phyloP scores from a whole-genome alignment of 2,329 filamentous ascomycete genomes.

The Arthrobotrys megalospora region DNA sequence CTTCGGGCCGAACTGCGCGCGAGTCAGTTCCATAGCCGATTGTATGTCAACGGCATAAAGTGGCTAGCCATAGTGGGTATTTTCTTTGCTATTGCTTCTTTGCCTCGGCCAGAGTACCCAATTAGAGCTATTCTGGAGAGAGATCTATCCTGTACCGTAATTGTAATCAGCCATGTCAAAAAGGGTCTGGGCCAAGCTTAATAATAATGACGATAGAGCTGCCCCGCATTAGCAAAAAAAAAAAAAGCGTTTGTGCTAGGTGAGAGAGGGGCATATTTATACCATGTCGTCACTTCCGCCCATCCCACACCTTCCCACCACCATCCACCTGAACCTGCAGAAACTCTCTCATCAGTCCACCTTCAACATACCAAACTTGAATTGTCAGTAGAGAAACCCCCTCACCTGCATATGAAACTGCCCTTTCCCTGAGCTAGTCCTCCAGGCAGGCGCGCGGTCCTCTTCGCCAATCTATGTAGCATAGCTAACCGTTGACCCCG shows the following conservation, averaged over 20 bases:
- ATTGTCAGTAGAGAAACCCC: slow-evolving; percentile 37
- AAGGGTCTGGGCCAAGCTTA: slow-evolving; percentile 60
- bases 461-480: background rate
- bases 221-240: slow-evolving; percentile 46
- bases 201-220: slow-evolving; percentile 49
- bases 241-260: slow-evolving; percentile 47
- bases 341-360: slow-evolving; percentile 48
- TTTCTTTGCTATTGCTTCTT: slow-evolving; percentile 13
- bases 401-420: slow-evolving; percentile 50
- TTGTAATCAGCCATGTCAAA: slow-evolving; percentile 23
- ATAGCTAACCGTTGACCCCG: slow-evolving; percentile 32
- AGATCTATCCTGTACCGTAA: slow-evolving; percentile 23
- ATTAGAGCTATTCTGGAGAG: slow-evolving; percentile 16
- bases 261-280: slow-evolving; percentile 59
- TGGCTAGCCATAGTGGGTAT: slow-evolving; percentile 15
- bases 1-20: slow-evolving; percentile 11
- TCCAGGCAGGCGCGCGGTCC: background rate
- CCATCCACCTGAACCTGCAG: slow-evolving; percentile 40
- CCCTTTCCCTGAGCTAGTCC: slow-evolving; percentile 22
- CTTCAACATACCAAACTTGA: slow-evolving; percentile 34
- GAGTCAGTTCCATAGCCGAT: slow-evolving; percentile 31
- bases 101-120: slow-evolving; percentile 36
- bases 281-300: slow-evolving; percentile 59
- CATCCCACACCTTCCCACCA: slow-evolving; percentile 18
- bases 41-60: slow-evolving; percentile 30